Evolutionary conservation across 2,329 filamentous ascomycete species (phyloP).

Genomic region (Trichophyton mentagrophytes): DNA sequence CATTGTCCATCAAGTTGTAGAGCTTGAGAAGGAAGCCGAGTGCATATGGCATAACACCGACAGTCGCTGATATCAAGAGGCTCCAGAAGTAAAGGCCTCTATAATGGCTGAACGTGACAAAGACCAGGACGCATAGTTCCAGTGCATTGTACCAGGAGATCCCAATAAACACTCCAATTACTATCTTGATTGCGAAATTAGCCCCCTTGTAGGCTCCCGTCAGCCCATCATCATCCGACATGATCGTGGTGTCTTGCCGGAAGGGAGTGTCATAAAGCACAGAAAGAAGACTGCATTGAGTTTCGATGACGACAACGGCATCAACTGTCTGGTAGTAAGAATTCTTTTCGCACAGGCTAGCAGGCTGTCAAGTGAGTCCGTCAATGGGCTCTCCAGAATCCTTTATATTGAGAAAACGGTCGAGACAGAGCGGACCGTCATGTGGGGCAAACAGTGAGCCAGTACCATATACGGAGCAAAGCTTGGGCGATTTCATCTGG

Average conservation of each 20-base stretch:
- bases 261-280: not conserved
- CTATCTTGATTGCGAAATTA: conserved; percentile 28
- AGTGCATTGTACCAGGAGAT: conserved; percentile 40
- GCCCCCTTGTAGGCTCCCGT: conserved; percentile 26
- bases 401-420: not conserved
- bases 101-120: conserved; percentile 36
- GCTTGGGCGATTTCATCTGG: not conserved
- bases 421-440: not conserved
- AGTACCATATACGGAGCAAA: not conserved
- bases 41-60: conserved; percentile 29
- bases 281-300: not conserved
- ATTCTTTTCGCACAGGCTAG: not conserved
- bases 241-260: not conserved
- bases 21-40: conserved; percentile 38
- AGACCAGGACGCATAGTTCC: conserved; percentile 38
- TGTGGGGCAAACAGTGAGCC: not conserved
- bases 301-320: not conserved
- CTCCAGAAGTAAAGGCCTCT: conserved; percentile 41
- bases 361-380: not conserved
- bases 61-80: conserved; percentile 32
- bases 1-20: conserved; percentile 24
- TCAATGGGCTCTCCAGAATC: not conserved
- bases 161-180: conserved; percentile 36
- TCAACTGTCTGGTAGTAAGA: not conserved
- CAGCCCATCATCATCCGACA: conserved; percentile 25